phyloP scores from a whole-genome alignment of 148 eudicot species.

The Gaultheria prostrata region DNA sequence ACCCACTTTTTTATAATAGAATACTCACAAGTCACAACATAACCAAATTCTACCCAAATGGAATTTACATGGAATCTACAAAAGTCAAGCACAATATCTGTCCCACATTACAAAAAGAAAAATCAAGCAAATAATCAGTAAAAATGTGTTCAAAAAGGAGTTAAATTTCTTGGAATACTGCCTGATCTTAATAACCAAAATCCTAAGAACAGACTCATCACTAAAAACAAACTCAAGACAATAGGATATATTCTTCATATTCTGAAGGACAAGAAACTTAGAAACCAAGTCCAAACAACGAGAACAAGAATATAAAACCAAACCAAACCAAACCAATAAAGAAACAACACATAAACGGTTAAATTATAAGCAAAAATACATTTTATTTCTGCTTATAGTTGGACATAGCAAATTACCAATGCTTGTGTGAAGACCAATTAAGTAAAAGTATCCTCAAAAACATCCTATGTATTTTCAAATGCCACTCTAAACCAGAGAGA shows the following conservation, averaged over 20 bases:
- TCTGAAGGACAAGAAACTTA: not conserved
- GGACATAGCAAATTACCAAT: not conserved
- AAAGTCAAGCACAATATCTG: too few relatives aligned
- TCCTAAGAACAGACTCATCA: not conserved
- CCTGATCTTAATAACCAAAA: not conserved
- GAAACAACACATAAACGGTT: too few relatives aligned
- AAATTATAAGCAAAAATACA: too few relatives aligned
- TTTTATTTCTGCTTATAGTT: not conserved
- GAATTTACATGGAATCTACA: not conserved
- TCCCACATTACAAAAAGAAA: not conserved
- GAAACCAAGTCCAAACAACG: too few relatives aligned
- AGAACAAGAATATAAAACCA: too few relatives aligned
- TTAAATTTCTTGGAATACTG: not conserved
- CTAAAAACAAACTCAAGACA: not conserved
- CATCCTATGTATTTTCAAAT: not conserved
- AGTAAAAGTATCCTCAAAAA: not conserved
- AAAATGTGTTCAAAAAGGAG: not conserved
- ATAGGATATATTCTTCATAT: not conserved
- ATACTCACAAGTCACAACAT: not conserved
- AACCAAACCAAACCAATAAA: too few relatives aligned
- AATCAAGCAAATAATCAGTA: not conserved
- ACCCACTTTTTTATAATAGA: not conserved
- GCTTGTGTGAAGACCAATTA: not conserved
- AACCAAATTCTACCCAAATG: not conserved
- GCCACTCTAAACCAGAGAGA: not conserved